phyloP scores from a whole-genome alignment of 2,329 filamentous ascomycete species.

The Microsporum audouinii region DNA sequence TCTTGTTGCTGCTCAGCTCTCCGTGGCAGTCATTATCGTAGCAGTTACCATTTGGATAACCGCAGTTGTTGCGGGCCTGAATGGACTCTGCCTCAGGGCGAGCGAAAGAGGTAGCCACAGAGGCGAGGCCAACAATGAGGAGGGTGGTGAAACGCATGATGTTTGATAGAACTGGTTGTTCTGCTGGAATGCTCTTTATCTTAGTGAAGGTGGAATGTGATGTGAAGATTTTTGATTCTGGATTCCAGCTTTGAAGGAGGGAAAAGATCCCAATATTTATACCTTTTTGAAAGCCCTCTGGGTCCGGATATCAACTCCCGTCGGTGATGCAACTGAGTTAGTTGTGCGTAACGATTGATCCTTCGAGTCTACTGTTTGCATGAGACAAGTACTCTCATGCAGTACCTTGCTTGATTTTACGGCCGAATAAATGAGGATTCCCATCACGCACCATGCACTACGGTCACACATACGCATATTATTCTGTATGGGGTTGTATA shows the following conservation, averaged over 20 bases:
- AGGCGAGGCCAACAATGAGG: conserved; percentile 7
- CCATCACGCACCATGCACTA: background rate
- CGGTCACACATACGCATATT: no score
- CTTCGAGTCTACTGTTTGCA: background rate
- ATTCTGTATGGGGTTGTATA: background rate
- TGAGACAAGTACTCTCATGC: background rate
- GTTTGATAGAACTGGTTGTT: background rate
- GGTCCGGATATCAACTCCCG: background rate
- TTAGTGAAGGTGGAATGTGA: background rate
- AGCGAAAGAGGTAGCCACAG: conserved; percentile 6
- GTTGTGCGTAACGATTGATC: background rate
- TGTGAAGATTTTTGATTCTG: background rate
- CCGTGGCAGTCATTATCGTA: conserved; percentile 12
- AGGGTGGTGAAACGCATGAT: conserved; percentile 10
- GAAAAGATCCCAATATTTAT: background rate
- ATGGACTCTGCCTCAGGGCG: background rate
- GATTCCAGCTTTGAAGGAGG: background rate
- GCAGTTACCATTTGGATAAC: conserved; percentile 12
- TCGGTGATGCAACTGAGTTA: background rate
- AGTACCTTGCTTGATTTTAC: background rate
- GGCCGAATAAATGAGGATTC: background rate
- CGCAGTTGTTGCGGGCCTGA: background rate
- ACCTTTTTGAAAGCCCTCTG: background rate
- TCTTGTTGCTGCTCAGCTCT: conserved; percentile 8
- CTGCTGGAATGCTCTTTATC: background rate